Percentiles rank a stretch among this genome's conserved stretches.
Evolutionary conservation across 2,329 filamentous ascomycete species (phyloP).

Genomic region (Triangularia verruculosa): DNA sequence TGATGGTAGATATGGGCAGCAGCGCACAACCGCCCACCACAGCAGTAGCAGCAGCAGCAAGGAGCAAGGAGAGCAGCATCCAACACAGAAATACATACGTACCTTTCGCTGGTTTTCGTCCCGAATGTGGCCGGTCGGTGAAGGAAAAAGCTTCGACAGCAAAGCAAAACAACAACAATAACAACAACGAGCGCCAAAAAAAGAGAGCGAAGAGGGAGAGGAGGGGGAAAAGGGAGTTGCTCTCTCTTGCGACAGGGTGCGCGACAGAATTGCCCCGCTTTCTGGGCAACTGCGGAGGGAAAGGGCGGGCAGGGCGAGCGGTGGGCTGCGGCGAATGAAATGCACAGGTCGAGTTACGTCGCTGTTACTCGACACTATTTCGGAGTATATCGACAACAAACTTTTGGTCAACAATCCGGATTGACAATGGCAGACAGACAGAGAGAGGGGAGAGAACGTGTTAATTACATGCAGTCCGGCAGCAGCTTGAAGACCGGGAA

Average conservation of each 20-base stretch:
- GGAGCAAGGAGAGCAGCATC: too few relatives aligned
- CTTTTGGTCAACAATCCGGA: too few relatives aligned
- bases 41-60: background rate
- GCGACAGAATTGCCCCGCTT: conserved; percentile 21
- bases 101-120: conserved; percentile 3
- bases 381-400: too few relatives aligned
- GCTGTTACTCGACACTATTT: background rate
- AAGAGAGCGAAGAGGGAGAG: conserved; percentile 3
- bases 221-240: conserved; percentile 9
- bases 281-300: conserved; percentile 11
- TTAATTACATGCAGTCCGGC: background rate
- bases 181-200: background rate
- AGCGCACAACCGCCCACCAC: conserved; percentile 1
- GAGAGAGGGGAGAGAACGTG: background rate
- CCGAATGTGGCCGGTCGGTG: background rate
- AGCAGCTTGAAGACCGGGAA: background rate
- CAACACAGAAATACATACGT: conserved; percentile 5
- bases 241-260: conserved; percentile 13
- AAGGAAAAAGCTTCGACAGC: background rate
- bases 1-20: background rate
- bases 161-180: background rate
- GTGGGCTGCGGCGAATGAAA: conserved; percentile 14
- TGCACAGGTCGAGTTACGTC: conserved; percentile 11
- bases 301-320: background rate
- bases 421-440: background rate